A percentile compares a stretch with the other conserved stretches of the same genome.
Conservation (phyloP, 2,329 filamentous ascomycete species). For the Aspergillus latus region DNA sequence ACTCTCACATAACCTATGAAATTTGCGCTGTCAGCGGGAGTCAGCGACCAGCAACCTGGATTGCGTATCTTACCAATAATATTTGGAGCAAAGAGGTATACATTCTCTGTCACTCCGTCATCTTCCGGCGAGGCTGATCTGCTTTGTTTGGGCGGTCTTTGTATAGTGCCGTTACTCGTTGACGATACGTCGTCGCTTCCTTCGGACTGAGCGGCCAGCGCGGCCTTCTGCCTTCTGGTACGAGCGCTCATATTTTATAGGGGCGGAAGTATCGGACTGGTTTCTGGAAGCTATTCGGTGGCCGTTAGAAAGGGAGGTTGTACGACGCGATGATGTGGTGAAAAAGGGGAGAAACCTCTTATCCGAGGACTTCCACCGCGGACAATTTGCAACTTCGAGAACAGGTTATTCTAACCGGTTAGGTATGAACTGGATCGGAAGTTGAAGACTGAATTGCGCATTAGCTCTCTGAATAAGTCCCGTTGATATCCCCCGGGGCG, state of each 20-base stretch:
- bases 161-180: slow-evolving; percentile 31
- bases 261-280: background rate
- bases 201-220: slow-evolving; percentile 30
- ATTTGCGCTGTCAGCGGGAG: slow-evolving; percentile 8
- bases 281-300: background rate
- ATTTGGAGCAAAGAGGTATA: slow-evolving; percentile 80
- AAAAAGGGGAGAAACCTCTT: slow-evolving; percentile 15
- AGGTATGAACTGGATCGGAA: background rate
- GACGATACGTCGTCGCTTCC: slow-evolving; percentile 34
- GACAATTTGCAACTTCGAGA: background rate
- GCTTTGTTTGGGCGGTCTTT: slow-evolving; percentile 35
- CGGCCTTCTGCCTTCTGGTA: slow-evolving; percentile 43
- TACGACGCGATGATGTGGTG: slow-evolving; percentile 7
- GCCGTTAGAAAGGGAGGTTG: background rate
- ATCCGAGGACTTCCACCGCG: slow-evolving; percentile 18
- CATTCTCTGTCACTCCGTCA: slow-evolving; percentile 62
- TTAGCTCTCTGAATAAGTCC: background rate
- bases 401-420: background rate
- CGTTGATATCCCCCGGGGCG: background rate
- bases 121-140: slow-evolving; percentile 22
- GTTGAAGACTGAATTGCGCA: background rate
- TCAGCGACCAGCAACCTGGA: background rate
- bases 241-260: slow-evolving; percentile 35
- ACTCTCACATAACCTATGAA: slow-evolving; percentile 71
- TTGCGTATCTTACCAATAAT: slow-evolving; percentile 64